Evolutionary conservation across 2,329 filamentous ascomycete species (phyloP), one percentile per base, ranked within the genome.

Genomic region (Fusarium coicis): DNA sequence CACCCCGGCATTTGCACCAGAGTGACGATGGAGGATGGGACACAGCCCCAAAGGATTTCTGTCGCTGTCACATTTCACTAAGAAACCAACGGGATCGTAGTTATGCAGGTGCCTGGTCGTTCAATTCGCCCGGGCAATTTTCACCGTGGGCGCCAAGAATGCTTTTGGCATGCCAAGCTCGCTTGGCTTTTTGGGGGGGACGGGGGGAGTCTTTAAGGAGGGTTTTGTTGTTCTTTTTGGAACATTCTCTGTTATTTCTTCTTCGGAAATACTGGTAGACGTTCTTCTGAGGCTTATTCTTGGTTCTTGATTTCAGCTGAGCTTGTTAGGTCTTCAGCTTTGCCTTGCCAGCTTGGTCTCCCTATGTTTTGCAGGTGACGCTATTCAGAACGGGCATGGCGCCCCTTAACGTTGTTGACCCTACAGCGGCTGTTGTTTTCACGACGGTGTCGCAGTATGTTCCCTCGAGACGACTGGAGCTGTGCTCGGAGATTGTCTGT

Each of bases 401-500:
- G 15, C 34, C 30, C 19, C 26, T 58, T 15, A 46, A 30, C 12
- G 6, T 21, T 36, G 5, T 60, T 6, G 62, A 74, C 42, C 67
- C 58, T 1, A 21, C 74, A 55, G 73, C 75, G 0, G 78, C 80
- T 2, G 53, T 81, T 12, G 9, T 81, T 0, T 80, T 76, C 50
- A 73, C 76, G 18, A 59, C 74, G 1, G 28, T 80, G 19, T 70
- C 65, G 7, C 78, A 77, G 28, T 52, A 54, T 16, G 43, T 77
- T 2, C 63, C 76, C 1, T 60, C 75, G 1, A 59, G 58, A 12
- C 67, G 76, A 34, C 46, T 77, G 4, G 81, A 82, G 54, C 52
- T 82, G 10, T 65, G 47, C 16, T 83, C 82, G 1, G 82, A 83
- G 62, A 53, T 76, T 3, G n/a, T 82, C 3, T 78, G 79, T 21